A percentile compares a stretch with the other conserved stretches of the same genome.
Evolutionary conservation across 2,329 filamentous ascomycete genomes (phyloP).

Genomic region (Escovopsis sp.): DNA sequence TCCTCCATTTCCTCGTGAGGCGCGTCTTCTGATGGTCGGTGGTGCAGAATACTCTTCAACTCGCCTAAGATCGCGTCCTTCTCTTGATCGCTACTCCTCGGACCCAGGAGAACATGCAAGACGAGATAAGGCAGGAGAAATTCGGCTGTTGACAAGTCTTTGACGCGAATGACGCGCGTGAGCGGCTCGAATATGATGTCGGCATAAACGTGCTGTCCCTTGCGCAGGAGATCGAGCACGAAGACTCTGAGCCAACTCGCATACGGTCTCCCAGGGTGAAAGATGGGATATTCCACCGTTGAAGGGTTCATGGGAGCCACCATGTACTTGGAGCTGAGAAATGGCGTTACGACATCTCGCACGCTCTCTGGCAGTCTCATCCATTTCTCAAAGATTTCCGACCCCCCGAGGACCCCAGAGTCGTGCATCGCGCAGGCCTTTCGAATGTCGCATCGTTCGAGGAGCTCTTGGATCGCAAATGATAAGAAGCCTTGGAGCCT

Average conservation of each 20-base stretch:
- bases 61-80: slow-evolving; percentile 55
- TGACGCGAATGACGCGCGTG: slow-evolving; percentile 67
- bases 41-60: slow-evolving; percentile 56
- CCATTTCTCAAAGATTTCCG: slow-evolving; percentile 60
- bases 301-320: slow-evolving; percentile 47
- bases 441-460: slow-evolving; percentile 62
- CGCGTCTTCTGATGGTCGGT: slow-evolving; percentile 35
- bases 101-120: slow-evolving; percentile 67
- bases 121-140: slow-evolving; percentile 83
- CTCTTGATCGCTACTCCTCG: slow-evolving; percentile 43
- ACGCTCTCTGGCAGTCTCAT: slow-evolving; percentile 59
- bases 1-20: slow-evolving; percentile 54
- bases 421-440: slow-evolving; percentile 32
- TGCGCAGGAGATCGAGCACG: slow-evolving; percentile 68
- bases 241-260: slow-evolving; percentile 69
- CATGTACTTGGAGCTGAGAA: slow-evolving; percentile 69
- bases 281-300: slow-evolving; percentile 61
- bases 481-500: slow-evolving; percentile 81
- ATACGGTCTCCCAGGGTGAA: slow-evolving; percentile 52
- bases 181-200: slow-evolving; percentile 68
- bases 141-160: slow-evolving; percentile 72
- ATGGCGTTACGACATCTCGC: slow-evolving; percentile 73
- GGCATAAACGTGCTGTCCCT: slow-evolving; percentile 59
- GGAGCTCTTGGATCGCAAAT: slow-evolving; percentile 84
- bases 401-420: slow-evolving; percentile 29